Evolutionary conservation across 345 rosid genomes (phyloP), one percentile per base, ranked within the genome.

Genomic region (Lenwebbia sp.): DNA sequence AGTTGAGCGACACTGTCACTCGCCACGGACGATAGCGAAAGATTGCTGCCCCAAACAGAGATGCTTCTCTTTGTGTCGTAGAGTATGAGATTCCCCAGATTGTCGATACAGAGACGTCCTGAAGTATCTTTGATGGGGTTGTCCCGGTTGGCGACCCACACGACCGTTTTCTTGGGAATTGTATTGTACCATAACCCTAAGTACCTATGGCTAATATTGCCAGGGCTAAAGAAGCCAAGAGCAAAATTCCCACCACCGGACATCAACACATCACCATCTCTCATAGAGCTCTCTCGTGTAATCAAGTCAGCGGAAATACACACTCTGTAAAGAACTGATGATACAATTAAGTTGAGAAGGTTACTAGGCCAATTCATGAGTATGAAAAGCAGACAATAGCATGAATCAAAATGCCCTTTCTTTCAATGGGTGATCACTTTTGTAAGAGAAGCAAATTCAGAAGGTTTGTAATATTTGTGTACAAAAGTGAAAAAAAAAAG

Each of bases 131-230:
- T 28, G 51, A 90, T 83, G 22, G 93, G 90, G 23, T 17, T 19
- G 75, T 88, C 90, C 82, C 91, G 86, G 85, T 91, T 90, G 13
- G 93, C 91, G 3, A 91, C 90, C 92, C 92, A 91, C 0, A 85
- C 91, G 5, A 87, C 83, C 1, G 90, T 87, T 37, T 28, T 19
- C 22, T 7, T 7, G 0, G 74, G 25, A 33, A 84, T 84, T 44
- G 44, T 84, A 6, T 84, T 26, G 76, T 19, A 84, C 85, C 85
- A 85, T 44, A 85, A 47, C 19, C 86, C 86, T 17, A 60, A 22
- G 56, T 85, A 85, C 56, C 40, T 23, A 4, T 49, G 19, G 19
- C 55, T 23, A 26, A 41, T 28, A 28, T 51, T 65, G 5, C 55
- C 82, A 7, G 82, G 86, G 40, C 41, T 49, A 78, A 85, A 85